Evolutionary conservation across 345 rosid species (phyloP).

Genomic region (Sapria himalayana): DNA sequence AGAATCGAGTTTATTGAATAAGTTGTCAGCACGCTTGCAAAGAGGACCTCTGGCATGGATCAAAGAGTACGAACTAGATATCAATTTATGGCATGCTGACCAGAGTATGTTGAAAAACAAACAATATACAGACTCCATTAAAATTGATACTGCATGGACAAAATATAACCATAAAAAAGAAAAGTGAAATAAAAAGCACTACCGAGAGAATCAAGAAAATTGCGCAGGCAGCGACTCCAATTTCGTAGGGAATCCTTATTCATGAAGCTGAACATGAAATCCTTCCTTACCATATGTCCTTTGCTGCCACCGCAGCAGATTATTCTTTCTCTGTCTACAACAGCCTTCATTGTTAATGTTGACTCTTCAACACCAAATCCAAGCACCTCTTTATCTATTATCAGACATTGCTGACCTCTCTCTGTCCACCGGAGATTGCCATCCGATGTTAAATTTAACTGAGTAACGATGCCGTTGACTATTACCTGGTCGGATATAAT

Average conservation of each 20-base stretch:
- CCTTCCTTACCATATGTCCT: slow-evolving; percentile 35
- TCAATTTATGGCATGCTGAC: too few relatives aligned
- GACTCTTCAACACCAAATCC: slow-evolving; percentile 41
- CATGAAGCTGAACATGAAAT: slow-evolving; percentile 53
- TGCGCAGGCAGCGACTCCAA: slow-evolving; percentile 46
- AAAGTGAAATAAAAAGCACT: not conserved
- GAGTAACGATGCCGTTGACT: slow-evolving; percentile 19
- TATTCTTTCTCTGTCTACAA: slow-evolving; percentile 18
- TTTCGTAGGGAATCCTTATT: slow-evolving; percentile 29
- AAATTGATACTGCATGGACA: too few relatives aligned
- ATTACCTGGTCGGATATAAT: slow-evolving; percentile 35
- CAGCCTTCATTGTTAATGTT: slow-evolving; percentile 28
- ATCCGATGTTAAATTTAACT: slow-evolving; percentile 26
- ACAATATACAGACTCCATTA: too few relatives aligned
- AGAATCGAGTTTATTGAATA: too few relatives aligned
- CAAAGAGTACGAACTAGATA: too few relatives aligned
- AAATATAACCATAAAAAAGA: not conserved
- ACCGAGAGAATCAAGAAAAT: slow-evolving; percentile 47
- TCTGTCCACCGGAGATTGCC: slow-evolving; percentile 39
- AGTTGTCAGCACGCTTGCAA: too few relatives aligned
- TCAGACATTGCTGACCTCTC: slow-evolving; percentile 19
- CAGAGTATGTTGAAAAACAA: too few relatives aligned
- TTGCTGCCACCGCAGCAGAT: slow-evolving; percentile 27
- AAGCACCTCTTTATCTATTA: slow-evolving; percentile 35
- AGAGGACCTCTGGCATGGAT: too few relatives aligned